A percentile compares a stretch with the other conserved stretches of the same genome.
Evolutionary conservation across 2,329 filamentous ascomycete species (phyloP).

Genomic region (Trichoderma semiorbis): DNA sequence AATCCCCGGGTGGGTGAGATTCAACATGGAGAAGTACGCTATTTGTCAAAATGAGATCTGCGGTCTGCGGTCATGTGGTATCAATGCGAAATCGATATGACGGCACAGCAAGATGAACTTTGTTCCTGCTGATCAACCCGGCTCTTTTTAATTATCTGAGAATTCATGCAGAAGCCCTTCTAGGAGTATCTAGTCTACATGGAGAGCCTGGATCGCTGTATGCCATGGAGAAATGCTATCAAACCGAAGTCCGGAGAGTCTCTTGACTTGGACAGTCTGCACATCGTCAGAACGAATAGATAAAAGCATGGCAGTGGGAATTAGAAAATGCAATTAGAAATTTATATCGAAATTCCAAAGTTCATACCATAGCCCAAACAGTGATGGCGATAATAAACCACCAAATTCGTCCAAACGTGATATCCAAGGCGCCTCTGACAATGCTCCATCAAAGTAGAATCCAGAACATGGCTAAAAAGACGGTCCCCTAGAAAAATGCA

Average conservation of each 20-base stretch:
- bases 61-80: neutral
- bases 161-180: neutral
- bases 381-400: neutral
- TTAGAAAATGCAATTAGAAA: neutral
- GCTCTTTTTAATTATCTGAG: neutral
- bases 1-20: neutral
- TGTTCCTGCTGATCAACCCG: neutral
- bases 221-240: neutral
- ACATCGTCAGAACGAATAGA: neutral
- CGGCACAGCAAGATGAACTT: neutral
- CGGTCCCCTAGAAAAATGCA: neutral
- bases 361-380: neutral
- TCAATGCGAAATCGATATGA: neutral
- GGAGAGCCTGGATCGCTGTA: neutral
- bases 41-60: neutral
- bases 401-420: neutral
- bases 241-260: neutral
- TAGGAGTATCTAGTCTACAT: neutral
- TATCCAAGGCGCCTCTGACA: neutral
- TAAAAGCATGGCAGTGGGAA: neutral
- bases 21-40: neutral
- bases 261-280: neutral
- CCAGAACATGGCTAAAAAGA: neutral
- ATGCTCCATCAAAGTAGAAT: neutral
- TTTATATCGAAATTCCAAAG: neutral